Base-by-base conservation (phyloP, 2,329 filamentous ascomycete genomes). In the Aspergillus calidoustus region DNA sequence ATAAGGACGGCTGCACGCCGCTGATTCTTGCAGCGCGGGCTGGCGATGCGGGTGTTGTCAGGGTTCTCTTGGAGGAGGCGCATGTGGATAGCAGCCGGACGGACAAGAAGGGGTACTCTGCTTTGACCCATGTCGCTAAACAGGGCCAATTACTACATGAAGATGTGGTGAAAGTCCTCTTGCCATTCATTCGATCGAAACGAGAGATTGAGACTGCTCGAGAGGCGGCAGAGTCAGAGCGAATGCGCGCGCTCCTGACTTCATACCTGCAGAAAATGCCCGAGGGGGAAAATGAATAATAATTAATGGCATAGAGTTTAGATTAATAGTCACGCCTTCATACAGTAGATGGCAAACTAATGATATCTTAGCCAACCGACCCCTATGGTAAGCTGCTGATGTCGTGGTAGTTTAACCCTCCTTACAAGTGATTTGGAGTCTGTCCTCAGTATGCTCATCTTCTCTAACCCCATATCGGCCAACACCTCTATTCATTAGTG, bases 21-120 rank as follows among this genome's bases (percentile, higher is more conserved):
- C 19, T 54, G 23, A 54, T 54, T 3, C 52, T 46, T 54, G 52
- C 38, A n/a, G 52, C 38, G 19, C 52, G 52, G 23, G 7, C 38
- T 2, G 52, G 38, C 11, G 30, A 54, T 15, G 38, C 28, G 41
- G 34, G 17, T 30, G 19, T 54, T 7, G 17, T 54, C 38, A 54
- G 13, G 41, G 23, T 30, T 19, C 52, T 54, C 7, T 11, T 54
- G 17, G 13, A 46, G 23, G 38, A 54, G 7, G 3, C 52, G 22
- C 22, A n/a, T 7, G 52, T 13, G 5, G 38, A 28, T 46, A n/a
- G 23, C 13, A 30, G 25, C n/a, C 25, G 41, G 15, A 19, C 13
- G 7, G 52, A 54, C 44, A 19, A 9, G 7, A n/a, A 54, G 17
- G 52, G 41, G 22, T 15, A 22, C 28, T 43, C 38, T 6, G 38